Evolutionary conservation across 2,329 filamentous ascomycete genomes (phyloP).

Genomic region (Monosporascus sp.): DNA sequence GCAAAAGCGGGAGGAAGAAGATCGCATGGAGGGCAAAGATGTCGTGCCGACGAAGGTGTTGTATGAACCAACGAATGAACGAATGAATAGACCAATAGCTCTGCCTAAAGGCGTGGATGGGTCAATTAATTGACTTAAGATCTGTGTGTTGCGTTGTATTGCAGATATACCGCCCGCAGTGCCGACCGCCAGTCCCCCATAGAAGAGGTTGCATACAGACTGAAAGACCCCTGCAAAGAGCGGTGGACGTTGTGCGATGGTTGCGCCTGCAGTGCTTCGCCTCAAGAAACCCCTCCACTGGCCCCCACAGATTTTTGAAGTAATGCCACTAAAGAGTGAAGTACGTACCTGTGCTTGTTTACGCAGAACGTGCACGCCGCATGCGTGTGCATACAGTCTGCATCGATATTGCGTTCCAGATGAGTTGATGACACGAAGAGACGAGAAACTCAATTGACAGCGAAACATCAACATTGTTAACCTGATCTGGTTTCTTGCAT

Average conservation of each 20-base stretch:
- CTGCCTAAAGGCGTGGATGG: neutral
- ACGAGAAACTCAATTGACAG: no score
- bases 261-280: slow-evolving; percentile 15
- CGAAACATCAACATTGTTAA: no score
- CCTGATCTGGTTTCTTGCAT: no score
- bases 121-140: neutral
- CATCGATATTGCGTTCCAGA: no score
- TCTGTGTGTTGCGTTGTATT: neutral
- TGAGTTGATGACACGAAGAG: no score
- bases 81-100: neutral
- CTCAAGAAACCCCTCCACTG: neutral
- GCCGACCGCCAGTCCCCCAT: slow-evolving; percentile 27
- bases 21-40: neutral
- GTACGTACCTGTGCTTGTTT: no score
- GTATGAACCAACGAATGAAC: neutral
- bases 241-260: slow-evolving; percentile 25
- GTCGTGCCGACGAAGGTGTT: neutral
- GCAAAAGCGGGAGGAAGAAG: neutral
- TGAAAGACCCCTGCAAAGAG: slow-evolving; percentile 26
- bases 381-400: no score
- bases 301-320: neutral
- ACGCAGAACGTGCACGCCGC: no score
- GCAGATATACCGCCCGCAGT: neutral
- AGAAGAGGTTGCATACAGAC: slow-evolving; percentile 19
- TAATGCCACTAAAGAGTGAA: no score